Percentiles rank a stretch among this genome's conserved stretches.
These are phyloP conservation scores for Hypholoma fasciculare DNA, from an alignment of 768 basidiomycete genomes.

Conservation along the genomic window DNA sequence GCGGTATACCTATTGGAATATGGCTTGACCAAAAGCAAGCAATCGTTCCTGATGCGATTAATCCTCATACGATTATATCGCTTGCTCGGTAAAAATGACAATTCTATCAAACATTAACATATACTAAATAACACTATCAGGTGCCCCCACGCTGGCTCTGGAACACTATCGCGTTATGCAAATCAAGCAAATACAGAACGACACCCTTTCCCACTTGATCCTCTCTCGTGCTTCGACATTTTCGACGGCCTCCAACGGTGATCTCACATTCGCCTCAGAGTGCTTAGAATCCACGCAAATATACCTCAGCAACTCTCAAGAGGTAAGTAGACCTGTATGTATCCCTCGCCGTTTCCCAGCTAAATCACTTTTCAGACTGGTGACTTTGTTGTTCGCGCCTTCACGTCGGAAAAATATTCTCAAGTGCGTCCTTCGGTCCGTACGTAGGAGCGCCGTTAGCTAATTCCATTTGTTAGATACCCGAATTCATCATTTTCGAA, in stretches of 20 bases:
- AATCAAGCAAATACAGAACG: conserved; percentile 84
- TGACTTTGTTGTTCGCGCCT: conserved; percentile 80
- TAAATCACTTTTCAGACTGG: conserved; percentile 49
- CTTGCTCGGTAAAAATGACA: conserved; percentile 57
- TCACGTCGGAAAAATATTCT: conserved; percentile 79
- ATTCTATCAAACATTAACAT: neutral
- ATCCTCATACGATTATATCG: conserved; percentile 82
- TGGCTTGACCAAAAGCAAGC: conserved; percentile 68
- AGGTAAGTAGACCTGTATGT: conserved; percentile 38
- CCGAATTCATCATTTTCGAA: conserved; percentile 83
- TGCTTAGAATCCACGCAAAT: conserved; percentile 81
- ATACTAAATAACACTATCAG: conserved; percentile 35
- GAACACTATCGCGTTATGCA: conserved; percentile 80
- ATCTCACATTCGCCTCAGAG: conserved; percentile 73
- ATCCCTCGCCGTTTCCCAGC: neutral
- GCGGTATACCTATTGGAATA: conserved; percentile 72
- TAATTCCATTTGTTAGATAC: conserved; percentile 50
- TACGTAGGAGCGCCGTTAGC: neutral
- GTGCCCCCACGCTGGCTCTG: conserved; percentile 69
- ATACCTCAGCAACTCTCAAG: conserved; percentile 76
- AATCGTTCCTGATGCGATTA: conserved; percentile 77
- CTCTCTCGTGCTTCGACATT: conserved; percentile 79
- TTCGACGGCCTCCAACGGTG: conserved; percentile 73
- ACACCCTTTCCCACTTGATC: conserved; percentile 85
- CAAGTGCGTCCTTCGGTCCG: conserved; percentile 45